Evolutionary conservation across 176 grass and related monocot genomes (phyloP), one percentile per base, ranked within the genome.

Genomic region (Juncus effusus): DNA sequence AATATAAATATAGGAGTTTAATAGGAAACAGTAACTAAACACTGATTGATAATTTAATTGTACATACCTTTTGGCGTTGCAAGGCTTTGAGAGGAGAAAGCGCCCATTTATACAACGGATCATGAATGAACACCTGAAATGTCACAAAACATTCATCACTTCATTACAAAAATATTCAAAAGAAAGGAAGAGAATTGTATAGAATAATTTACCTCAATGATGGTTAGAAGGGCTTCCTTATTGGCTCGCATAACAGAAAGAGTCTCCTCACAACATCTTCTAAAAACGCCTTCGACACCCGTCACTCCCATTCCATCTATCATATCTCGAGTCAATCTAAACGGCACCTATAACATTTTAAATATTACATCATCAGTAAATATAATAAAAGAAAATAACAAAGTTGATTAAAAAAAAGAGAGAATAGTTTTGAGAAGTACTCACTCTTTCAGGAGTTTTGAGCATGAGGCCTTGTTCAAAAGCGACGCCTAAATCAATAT

Each of bases 101-200:
- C 51, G 93, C 93, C 93, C 93, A 96, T 78, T 96, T 96, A 80
- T 96, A 96, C n/a, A 96, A 67, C 38, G 93, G 93, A 61, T 96
- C 88, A 82, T 96, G 93, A 58, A 96, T 77, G 67, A 96, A 96
- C 59, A 91, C 87, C 91, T 83, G 70, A 15, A 68, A 13, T 40
- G 7, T 72, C 16, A 19, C 36, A 28, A 75, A 5, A 53, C 15
- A 36, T 28, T 62, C 35, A 16, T 38, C 44, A 42, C 47, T 28
- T 15, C 11, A 59, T 11, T 67, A 5, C 0, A 7, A 73, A 73
- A 6, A 10, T 44, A 64, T 16, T 51, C 42, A 37, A 36, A 64
- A 73, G 19, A 39, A 51, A 73, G 15, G 11, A 40, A 75, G 42
- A 37, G n/a, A 47, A 45, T 11, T 36, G 37, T 51, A 54, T 7